These are phyloP conservation scores for Globisporangium emineosum DNA, from an alignment of 352 stramenopile species.

Conservation along the genomic window DNA sequence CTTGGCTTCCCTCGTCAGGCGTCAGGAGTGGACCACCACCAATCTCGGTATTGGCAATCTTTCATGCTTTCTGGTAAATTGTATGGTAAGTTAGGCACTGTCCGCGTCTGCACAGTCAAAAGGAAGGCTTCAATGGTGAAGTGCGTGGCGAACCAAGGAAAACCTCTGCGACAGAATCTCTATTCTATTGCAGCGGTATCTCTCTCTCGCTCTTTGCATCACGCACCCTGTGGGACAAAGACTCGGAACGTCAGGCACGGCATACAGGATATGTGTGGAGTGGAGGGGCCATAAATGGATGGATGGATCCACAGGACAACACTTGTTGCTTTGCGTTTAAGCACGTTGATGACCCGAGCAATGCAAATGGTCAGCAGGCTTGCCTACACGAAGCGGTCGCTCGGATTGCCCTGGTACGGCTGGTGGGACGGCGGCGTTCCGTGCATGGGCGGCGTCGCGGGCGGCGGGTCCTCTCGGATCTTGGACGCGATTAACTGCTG, in stretches of 20 bases:
- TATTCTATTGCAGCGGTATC: no score
- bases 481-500: constrained; percentile 19
- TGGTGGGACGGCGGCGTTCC: constrained; percentile 5
- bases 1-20: no score
- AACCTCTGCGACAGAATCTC: not conserved
- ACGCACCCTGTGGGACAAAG: not conserved
- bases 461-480: constrained; percentile 15
- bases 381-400: constrained; percentile 12
- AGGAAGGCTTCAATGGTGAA: not conserved
- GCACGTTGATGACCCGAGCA: not conserved
- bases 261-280: not conserved
- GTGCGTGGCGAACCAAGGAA: not conserved
- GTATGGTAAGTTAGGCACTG: no score
- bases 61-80: no score
- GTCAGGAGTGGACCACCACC: no score
- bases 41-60: no score
- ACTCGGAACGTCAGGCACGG: not conserved
- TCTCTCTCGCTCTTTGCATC: not conserved
- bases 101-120: not conserved
- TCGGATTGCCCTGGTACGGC: constrained; percentile 9
- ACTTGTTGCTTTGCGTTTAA: not conserved
- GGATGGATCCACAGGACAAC: not conserved
- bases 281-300: not conserved
- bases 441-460: constrained; percentile 8
- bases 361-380: not conserved